These are phyloP conservation scores for Tricholoma bakamatsutake DNA, from an alignment of 768 basidiomycete species.

Conservation along the genomic window DNA sequence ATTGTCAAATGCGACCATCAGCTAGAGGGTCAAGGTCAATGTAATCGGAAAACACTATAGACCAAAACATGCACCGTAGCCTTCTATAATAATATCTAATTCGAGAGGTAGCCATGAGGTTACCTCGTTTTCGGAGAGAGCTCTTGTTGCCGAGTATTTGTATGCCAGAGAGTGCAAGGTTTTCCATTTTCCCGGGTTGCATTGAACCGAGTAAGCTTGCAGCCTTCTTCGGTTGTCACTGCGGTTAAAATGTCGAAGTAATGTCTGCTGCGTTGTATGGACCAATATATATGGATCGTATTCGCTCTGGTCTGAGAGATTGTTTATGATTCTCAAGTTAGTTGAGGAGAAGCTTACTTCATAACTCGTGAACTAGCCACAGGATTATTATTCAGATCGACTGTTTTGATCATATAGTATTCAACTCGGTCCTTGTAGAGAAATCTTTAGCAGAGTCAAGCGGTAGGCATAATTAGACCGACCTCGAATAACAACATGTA, in stretches of 20 bases:
- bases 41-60: background rate
- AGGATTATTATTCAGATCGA: slow-evolving; percentile 31
- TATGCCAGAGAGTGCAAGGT: slow-evolving; percentile 23
- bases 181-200: background rate
- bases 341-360: slow-evolving; percentile 3
- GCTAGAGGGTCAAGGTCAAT: slow-evolving; percentile 25
- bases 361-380: slow-evolving; percentile 3
- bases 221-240: slow-evolving; percentile 10
- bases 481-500: slow-evolving; percentile 39
- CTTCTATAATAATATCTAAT: slow-evolving; percentile 52
- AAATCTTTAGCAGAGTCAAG: slow-evolving; percentile 1
- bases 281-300: slow-evolving; percentile 15
- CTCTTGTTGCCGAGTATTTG: slow-evolving; percentile 2
- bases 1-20: slow-evolving; percentile 46
- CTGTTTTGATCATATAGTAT: slow-evolving; percentile 26
- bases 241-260: slow-evolving; percentile 16
- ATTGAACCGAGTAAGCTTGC: slow-evolving; percentile 4
- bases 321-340: background rate
- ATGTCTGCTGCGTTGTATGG: slow-evolving; percentile 16
- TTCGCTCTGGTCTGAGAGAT: slow-evolving; percentile 7
- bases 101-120: slow-evolving; percentile 51
- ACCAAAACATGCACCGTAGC: slow-evolving; percentile 44
- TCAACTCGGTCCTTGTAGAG: slow-evolving; percentile 33
- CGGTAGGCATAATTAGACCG: background rate
- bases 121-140: slow-evolving; percentile 13